phyloP scores from a whole-genome alignment of 2,329 filamentous ascomycete genomes.

The Aureobasidium melanogenum region DNA sequence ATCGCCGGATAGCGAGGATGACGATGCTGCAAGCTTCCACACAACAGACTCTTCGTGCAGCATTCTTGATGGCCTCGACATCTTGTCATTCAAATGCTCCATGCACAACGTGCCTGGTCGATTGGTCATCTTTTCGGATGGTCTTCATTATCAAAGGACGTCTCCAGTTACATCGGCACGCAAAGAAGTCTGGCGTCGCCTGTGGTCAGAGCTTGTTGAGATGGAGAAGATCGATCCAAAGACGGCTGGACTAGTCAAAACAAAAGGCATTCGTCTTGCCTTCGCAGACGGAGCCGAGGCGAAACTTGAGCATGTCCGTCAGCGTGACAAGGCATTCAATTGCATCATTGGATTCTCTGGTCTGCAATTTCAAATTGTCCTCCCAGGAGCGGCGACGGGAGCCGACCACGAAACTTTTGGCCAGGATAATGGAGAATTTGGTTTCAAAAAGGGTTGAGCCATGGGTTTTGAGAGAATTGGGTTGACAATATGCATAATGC shows the following conservation, averaged over 20 bases:
- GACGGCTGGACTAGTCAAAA: slow-evolving; percentile 7
- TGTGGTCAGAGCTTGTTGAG: slow-evolving; percentile 21
- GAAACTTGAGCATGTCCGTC: slow-evolving; percentile 22
- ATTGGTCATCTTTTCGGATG: slow-evolving; percentile 18
- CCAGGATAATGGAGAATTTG: neutral
- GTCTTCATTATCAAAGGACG: slow-evolving; percentile 19
- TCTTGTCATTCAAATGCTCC: slow-evolving; percentile 21
- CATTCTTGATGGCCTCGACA: slow-evolving; percentile 16
- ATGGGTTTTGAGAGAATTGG: neutral
- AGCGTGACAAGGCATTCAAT: slow-evolving; percentile 29
- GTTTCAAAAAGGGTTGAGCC: neutral
- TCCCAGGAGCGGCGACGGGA: neutral
- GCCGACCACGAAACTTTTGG: neutral
- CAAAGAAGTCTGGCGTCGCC: slow-evolving; percentile 19
- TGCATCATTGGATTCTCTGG: slow-evolving; percentile 29
- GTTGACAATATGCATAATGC: neutral
- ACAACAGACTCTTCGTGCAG: slow-evolving; percentile 17
- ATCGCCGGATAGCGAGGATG: neutral
- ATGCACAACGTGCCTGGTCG: slow-evolving; percentile 17
- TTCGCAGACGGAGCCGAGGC: slow-evolving; percentile 10
- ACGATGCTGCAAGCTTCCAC: slow-evolving; percentile 14
- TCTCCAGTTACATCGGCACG: neutral
- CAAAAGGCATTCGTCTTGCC: neutral
- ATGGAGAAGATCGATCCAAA: slow-evolving; percentile 19
- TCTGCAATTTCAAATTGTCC: slow-evolving; percentile 26